These are phyloP conservation scores for Lipomyces sp. DNA, from an alignment of 805 yeast species.

Conservation along the genomic window DNA sequence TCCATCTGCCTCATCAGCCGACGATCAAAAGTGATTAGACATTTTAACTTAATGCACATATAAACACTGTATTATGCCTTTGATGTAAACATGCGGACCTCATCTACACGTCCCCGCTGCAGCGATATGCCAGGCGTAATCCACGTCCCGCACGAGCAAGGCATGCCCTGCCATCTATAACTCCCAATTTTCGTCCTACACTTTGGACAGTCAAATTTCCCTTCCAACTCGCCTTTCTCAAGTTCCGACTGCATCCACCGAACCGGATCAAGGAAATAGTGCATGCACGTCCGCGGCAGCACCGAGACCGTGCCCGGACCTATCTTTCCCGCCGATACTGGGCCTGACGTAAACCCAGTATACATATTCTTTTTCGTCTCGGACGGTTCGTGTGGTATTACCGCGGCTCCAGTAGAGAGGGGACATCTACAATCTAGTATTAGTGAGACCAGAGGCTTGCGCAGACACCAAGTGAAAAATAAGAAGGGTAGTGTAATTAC, in stretches of 20 bases:
- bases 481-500: slow-evolving; percentile 33
- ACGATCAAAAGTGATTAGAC: neutral
- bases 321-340: slow-evolving; percentile 9
- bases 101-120: slow-evolving; percentile 77
- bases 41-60: too few species aligned
- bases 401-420: slow-evolving; percentile 63
- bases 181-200: slow-evolving; percentile 86
- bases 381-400: slow-evolving; percentile 50
- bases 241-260: slow-evolving; percentile 88
- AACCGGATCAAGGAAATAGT: slow-evolving; percentile 82
- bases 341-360: too few species aligned
- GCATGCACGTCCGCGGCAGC: slow-evolving; percentile 58
- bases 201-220: slow-evolving; percentile 79
- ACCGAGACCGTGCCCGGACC: slow-evolving; percentile 29
- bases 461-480: neutral
- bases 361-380: neutral
- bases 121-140: slow-evolving; percentile 86
- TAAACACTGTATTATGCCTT: slow-evolving; percentile 4
- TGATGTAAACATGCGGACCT: slow-evolving; percentile 38
- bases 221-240: slow-evolving; percentile 73
- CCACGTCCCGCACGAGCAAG: slow-evolving; percentile 96
- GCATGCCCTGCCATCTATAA: slow-evolving; percentile 89
- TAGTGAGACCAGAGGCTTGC: too few species aligned
- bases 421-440: slow-evolving; percentile 54
- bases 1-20: slow-evolving; percentile 8